phyloP scores from a whole-genome alignment of 2,329 filamentous ascomycete genomes.

The Graphilbum ipis-grandicollis region DNA sequence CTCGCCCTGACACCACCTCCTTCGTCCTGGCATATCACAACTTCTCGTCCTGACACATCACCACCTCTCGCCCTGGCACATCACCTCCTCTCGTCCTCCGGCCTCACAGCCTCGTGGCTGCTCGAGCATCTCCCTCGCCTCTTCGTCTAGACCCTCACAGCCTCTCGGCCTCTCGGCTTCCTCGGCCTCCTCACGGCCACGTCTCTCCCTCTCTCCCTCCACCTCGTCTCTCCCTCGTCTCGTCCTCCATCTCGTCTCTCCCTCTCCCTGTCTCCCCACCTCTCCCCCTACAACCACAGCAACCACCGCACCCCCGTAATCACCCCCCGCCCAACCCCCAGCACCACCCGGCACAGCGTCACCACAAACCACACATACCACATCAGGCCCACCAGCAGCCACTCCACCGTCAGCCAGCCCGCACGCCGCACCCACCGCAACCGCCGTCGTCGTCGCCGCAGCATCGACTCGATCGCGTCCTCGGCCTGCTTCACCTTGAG shows the following conservation, averaged over 20 bases:
- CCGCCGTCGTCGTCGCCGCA: conserved; percentile 47
- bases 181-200: too few relatives aligned
- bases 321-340: conserved; percentile 43
- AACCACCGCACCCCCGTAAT: conserved; percentile 57
- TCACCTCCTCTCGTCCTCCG: too few relatives aligned
- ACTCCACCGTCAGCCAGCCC: conserved; percentile 73
- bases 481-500: conserved; percentile 65
- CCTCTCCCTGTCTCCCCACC: neutral
- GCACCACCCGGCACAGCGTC: conserved; percentile 50
- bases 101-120: too few relatives aligned
- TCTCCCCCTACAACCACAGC: conserved; percentile 51
- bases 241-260: neutral
- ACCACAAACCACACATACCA: conserved; percentile 92
- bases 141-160: too few relatives aligned
- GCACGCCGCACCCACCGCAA: conserved; percentile 60
- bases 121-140: too few relatives aligned
- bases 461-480: conserved; percentile 62
- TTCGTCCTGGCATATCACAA: too few relatives aligned
- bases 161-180: too few relatives aligned
- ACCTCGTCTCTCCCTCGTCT: too few relatives aligned
- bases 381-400: conserved; percentile 74
- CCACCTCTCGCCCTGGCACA: too few relatives aligned
- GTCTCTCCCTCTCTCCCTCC: too few relatives aligned
- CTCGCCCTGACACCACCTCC: too few relatives aligned
- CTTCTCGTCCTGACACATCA: too few relatives aligned